Percentiles rank a stretch among this genome's conserved stretches.
phyloP scores from a whole-genome alignment of 2,329 filamentous ascomycete genomes.

The Cryphonectria radicalis region DNA sequence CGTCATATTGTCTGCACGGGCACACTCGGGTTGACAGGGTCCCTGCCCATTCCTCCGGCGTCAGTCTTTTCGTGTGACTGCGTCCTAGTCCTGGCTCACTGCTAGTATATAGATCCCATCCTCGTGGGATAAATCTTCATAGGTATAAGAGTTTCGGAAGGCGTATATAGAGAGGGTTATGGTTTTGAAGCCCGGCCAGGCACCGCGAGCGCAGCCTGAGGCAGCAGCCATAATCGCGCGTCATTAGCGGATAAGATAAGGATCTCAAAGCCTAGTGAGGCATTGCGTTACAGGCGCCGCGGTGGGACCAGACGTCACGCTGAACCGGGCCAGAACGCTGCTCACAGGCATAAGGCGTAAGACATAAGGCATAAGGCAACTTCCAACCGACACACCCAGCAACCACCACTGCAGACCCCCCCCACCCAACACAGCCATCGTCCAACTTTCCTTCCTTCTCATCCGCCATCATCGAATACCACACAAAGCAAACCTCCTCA shows the following conservation, averaged over 20 bases:
- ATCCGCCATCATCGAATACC: neutral
- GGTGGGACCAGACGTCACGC: slow-evolving; percentile 6
- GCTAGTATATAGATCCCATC: too few relatives aligned
- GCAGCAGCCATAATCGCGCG: too few relatives aligned
- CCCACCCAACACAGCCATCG: slow-evolving; percentile 4
- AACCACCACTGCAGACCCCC: neutral
- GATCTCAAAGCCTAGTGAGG: neutral
- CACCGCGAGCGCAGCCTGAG: too few relatives aligned
- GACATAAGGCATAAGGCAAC: neutral
- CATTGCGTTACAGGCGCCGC: neutral
- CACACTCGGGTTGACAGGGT: too few relatives aligned
- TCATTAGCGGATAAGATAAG: too few relatives aligned
- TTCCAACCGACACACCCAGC: neutral
- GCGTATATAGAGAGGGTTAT: too few relatives aligned
- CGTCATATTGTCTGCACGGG: too few relatives aligned
- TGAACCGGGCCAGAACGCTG: neutral
- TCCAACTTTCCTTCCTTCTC: neutral
- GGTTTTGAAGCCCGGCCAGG: too few relatives aligned
- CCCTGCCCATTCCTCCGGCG: too few relatives aligned
- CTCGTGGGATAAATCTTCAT: neutral
- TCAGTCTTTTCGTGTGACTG: too few relatives aligned
- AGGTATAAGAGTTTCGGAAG: slow-evolving; percentile 36
- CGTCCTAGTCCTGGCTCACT: too few relatives aligned
- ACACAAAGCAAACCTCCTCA: neutral
- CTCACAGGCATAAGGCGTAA: neutral